A percentile compares a stretch with the other conserved stretches of the same genome.
phyloP scores from a whole-genome alignment of 768 basidiomycete genomes.

The Heimioporus sp. region DNA sequence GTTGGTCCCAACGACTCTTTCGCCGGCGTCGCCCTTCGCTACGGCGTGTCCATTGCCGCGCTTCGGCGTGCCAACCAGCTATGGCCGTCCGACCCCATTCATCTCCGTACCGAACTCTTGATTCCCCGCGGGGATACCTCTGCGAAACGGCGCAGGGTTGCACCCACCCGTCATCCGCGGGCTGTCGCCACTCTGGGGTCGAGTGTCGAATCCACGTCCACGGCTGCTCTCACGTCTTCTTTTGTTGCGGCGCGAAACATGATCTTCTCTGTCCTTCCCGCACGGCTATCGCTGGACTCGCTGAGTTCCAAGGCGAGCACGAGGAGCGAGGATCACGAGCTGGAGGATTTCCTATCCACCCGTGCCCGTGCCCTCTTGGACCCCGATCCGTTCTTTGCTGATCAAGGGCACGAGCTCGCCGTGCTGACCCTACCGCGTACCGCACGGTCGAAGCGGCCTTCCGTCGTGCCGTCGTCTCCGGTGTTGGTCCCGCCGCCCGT shows the following conservation, averaged over 20 bases:
- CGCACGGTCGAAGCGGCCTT: not conserved
- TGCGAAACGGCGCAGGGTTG: constrained; percentile 2
- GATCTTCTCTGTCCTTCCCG: constrained; percentile 24
- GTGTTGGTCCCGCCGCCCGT: not conserved
- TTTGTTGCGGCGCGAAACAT: constrained; percentile 19
- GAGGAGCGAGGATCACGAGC: constrained; percentile 28
- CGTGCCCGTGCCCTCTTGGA: not conserved
- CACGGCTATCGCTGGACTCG: constrained; percentile 31
- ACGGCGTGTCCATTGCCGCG: constrained; percentile 80
- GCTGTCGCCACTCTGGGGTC: not conserved
- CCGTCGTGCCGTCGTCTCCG: not conserved
- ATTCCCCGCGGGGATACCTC: constrained; percentile 49
- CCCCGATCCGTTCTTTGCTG: not conserved
- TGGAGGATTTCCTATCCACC: constrained; percentile 14
- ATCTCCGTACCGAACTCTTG: constrained; percentile 78
- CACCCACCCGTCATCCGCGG: not conserved
- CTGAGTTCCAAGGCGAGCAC: constrained; percentile 24
- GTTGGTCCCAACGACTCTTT: constrained; percentile 75
- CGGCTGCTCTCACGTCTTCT: constrained; percentile 13
- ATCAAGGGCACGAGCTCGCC: constrained; percentile 16
- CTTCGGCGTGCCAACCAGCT: constrained; percentile 88
- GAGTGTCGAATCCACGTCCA: not conserved
- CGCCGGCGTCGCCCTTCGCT: constrained; percentile 84
- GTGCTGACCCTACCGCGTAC: not conserved
- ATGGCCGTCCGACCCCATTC: constrained; percentile 91